These are phyloP conservation scores for Marasmius oreades DNA, from an alignment of 1,284 basidiomycete species.

Conservation along the genomic window DNA sequence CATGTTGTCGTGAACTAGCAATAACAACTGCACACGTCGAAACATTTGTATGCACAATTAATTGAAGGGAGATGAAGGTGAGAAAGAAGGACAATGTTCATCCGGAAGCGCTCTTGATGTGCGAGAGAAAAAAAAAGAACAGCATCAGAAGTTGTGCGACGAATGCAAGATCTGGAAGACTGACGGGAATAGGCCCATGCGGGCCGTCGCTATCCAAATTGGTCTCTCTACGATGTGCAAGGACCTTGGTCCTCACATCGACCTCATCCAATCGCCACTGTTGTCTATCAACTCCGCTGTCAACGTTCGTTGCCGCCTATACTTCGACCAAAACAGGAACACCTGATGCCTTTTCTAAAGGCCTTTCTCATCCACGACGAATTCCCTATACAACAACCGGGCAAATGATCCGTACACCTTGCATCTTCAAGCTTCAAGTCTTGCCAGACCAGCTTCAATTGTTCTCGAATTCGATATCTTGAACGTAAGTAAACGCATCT, in stretches of 20 bases:
- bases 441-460: not conserved
- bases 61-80: no score
- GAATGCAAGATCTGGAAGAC: no score
- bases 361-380: not conserved
- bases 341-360: not conserved
- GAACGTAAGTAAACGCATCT: not conserved
- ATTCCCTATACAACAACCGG: not conserved
- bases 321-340: not conserved
- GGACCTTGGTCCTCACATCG: not conserved
- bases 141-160: no score
- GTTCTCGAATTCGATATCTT: not conserved
- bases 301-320: not conserved
- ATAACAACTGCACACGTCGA: no score
- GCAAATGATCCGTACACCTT: not conserved
- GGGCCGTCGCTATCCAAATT: not conserved
- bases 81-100: no score
- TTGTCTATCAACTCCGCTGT: not conserved
- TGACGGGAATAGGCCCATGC: not conserved
- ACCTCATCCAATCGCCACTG: not conserved
- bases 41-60: no score
- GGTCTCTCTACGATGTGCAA: not conserved
- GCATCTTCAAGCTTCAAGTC: not conserved
- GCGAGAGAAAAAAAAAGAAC: no score
- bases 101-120: no score
- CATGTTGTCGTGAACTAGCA: no score